Conservation (phyloP, 371 early-diverging fungal genomes). For the Smittium culicis region DNA sequence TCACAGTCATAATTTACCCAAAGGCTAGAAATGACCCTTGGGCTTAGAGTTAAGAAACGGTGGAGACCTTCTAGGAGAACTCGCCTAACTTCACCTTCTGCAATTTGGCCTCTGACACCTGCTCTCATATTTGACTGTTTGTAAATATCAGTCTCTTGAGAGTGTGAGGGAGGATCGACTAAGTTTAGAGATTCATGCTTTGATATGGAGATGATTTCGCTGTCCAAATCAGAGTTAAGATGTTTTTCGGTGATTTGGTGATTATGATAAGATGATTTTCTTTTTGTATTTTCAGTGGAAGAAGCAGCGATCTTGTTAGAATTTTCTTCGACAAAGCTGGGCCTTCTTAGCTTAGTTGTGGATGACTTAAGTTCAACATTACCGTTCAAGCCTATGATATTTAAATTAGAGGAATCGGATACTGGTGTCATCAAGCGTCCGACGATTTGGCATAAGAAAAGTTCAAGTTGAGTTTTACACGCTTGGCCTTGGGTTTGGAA, state of each 20-base stretch:
- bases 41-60: slow-evolving; percentile 45
- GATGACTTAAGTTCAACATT: background rate
- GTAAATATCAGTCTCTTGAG: slow-evolving; percentile 26
- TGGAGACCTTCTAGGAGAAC: slow-evolving; percentile 64
- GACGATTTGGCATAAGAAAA: slow-evolving; percentile 24
- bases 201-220: background rate
- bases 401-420: slow-evolving; percentile 15
- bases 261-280: background rate
- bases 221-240: background rate
- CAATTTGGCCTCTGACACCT: slow-evolving; percentile 35
- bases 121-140: slow-evolving; percentile 29
- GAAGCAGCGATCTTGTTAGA: background rate
- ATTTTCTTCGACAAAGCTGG: background rate
- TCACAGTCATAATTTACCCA: slow-evolving; percentile 92
- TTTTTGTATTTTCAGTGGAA: background rate
- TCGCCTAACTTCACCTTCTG: slow-evolving; percentile 65
- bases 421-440: slow-evolving; percentile 27
- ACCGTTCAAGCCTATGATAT: background rate
- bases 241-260: background rate
- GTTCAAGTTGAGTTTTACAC: slow-evolving; percentile 26
- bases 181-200: background rate
- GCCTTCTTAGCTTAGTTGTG: background rate
- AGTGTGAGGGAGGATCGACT: slow-evolving; percentile 7
- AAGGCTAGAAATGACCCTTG: slow-evolving; percentile 67
- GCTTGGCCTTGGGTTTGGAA: slow-evolving; percentile 25